Base-by-base conservation (phyloP, 257 asterid species). In the Solanum chaucha region DNA sequence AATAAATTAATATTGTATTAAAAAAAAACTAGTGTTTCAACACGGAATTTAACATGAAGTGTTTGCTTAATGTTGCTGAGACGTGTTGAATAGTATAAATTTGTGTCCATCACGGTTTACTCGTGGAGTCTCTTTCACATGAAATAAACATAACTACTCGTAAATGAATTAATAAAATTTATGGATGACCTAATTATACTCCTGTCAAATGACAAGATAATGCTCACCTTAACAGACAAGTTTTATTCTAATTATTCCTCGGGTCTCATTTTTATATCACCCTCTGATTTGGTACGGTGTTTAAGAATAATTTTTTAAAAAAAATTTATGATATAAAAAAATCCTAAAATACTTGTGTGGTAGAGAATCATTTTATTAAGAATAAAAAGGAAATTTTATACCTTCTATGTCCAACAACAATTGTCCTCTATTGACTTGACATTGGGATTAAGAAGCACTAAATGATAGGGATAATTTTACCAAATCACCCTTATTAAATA, bases 361-460 rank as follows among this genome's bases (percentile, higher is more conserved):
- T 1, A 5, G 8, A 51, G 4, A 51, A 17, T 51, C n/a, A 51
- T 51, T 15, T 51, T 1, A 17, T 5, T 51, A 15, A 51, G 22
- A 2, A 51, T 51, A 51, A 17, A 51, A 51, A 17, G 22, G 0
- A 15, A 5, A 5, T 15, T 5, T 51, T 51, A 15, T 51, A 17
- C 22, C 1, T 2, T 17, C 0, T 51, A 0, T 17, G 4, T 51
- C 9, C 8, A 51, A 51, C 4, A 15, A 51, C 8, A 2, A 0
- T 51, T 17, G 61, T 51, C 22, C 61, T 5, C 61, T 15, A 5
- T 51, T 51, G 61, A 51, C 61, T 51, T 51, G 22, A 51, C 22
- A 15, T 17, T 2, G 3, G 3, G 17, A 51, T 15, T 15, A 51
- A 51, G 61, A 51, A 15, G 1, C 22, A 51, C 22, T 51, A 51